A percentile compares a stretch with the other conserved stretches of the same genome.
Conservation (phyloP, 2,329 filamentous ascomycete species). For the Parascedosporium putredinis region DNA sequence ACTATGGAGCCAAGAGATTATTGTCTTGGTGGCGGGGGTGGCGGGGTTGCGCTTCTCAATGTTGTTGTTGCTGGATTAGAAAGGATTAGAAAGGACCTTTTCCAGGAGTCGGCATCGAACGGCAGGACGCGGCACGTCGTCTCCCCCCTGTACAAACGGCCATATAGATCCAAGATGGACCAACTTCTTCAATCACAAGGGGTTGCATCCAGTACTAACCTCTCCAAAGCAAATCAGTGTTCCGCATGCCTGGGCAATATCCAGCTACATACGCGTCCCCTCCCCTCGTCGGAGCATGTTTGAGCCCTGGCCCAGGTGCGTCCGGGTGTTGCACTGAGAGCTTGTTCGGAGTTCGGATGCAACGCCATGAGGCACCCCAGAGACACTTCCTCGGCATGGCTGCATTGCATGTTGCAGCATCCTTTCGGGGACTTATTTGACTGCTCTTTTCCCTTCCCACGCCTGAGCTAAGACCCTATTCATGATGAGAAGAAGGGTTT, state of each 20-base stretch:
- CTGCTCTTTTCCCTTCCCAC: background rate
- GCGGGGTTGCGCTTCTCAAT: background rate
- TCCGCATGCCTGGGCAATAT: background rate
- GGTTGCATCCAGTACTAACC: background rate
- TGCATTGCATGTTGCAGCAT: conserved; percentile 6
- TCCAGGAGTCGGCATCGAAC: background rate
- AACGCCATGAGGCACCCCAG: background rate
- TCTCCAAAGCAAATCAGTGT: background rate
- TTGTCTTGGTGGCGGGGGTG: too few relatives aligned
- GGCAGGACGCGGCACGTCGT: background rate
- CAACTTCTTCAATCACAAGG: background rate
- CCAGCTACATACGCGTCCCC: background rate
- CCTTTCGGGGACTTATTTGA: conserved; percentile 1
- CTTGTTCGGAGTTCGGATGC: conserved; percentile 5
- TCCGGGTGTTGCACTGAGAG: background rate
- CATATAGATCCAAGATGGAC: background rate
- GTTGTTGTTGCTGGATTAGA: background rate
- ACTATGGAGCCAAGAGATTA: too few relatives aligned
- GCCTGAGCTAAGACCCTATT: background rate
- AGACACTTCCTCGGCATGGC: conserved; percentile 2
- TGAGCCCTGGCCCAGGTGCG: background rate
- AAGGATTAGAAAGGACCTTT: background rate
- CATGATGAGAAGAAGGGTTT: too few relatives aligned
- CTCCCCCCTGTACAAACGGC: background rate
- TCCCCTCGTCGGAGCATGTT: background rate